Percentiles rank a stretch among this genome's conserved stretches.
Conservation (phyloP, 306 rosid genomes). For the Carpinus viminea region DNA sequence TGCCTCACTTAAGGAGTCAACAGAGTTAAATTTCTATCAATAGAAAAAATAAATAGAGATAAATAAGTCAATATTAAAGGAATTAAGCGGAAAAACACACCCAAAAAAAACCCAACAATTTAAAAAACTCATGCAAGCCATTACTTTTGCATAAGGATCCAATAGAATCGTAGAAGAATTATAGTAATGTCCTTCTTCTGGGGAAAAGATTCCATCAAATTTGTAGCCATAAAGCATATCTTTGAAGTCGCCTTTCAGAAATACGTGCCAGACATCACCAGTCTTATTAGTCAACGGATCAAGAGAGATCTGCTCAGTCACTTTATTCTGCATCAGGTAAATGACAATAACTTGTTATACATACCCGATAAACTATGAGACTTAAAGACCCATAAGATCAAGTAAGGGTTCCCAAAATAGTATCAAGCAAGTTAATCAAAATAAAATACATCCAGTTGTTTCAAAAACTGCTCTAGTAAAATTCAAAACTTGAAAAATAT, state of each 20-base stretch:
- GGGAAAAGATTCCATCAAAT: conserved; percentile 72
- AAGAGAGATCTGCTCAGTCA: conserved; percentile 62
- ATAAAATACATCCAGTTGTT: neutral
- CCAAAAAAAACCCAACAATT: neutral
- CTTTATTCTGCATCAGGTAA: conserved; percentile 62
- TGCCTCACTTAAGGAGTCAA: neutral
- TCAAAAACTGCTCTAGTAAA: neutral
- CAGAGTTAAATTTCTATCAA: neutral
- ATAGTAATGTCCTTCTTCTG: conserved; percentile 67
- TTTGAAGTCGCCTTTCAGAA: conserved; percentile 73
- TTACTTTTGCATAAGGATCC: conserved; percentile 96
- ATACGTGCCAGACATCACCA: conserved; percentile 89
- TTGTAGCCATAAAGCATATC: conserved; percentile 83
- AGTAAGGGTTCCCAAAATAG: neutral
- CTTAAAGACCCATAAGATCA: neutral
- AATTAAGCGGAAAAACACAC: neutral
- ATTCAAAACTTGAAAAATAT: neutral
- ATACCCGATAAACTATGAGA: neutral
- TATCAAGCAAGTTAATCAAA: neutral
- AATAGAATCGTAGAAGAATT: conserved; percentile 64
- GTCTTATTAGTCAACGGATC: conserved; percentile 72
- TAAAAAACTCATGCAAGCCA: conserved; percentile 9
- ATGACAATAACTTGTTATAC: neutral
- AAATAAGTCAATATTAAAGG: neutral
- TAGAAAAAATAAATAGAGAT: neutral